Base-by-base conservation (phyloP, 306 rosid species). In the Quercus suber region DNA sequence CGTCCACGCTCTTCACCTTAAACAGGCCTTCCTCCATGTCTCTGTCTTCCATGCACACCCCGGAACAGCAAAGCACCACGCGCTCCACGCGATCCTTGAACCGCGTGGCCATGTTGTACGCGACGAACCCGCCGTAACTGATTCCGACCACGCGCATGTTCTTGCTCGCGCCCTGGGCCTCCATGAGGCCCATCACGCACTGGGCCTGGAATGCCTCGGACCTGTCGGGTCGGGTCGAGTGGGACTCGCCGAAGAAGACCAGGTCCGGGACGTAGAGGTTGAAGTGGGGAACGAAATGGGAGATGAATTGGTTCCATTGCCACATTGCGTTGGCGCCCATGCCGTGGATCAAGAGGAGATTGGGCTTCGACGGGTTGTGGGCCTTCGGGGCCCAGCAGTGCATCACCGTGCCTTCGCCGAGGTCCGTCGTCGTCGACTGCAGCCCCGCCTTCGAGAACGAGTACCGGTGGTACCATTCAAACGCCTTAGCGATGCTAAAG, bases 311-410 rank as follows among this genome's bases (percentile, higher is more conserved):
- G 78, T 83, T 89, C 97, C 95, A 91, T 79, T 94, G 99, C 99
- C 99, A 94, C 97, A 91, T 86, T 78, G 97, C 97, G 89, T 91
- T 94, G 79, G 97, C 97, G 1, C 97, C 99, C 64, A 94, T 35
- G 12, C 99, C 99, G 57, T 94, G 97, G 85, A 94, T 74, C 27
- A 94, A 91, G 57, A 94, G 83, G 2, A 94, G 87, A 0, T 81
- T 82, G 11, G 97, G 97, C 51, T 89, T 92, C 28, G 89, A 78
- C 3, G 78, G 45, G 5, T 68, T 73, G 59, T 31, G 90, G 59
- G 79, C 33, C 56, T 73, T 81, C 52, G 99, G 97, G 81, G 76
- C 84, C 99, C 99, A 94, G 74, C 95, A 89, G 81, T 94, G 99
- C 86, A 94, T 91, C 80, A 86, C 51, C 3, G 99, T 92, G 51